Evolutionary conservation across 1,139 yeast genomes (phyloP), one percentile per base, ranked within the genome.

Genomic region (Debaryomyces coudertii): DNA sequence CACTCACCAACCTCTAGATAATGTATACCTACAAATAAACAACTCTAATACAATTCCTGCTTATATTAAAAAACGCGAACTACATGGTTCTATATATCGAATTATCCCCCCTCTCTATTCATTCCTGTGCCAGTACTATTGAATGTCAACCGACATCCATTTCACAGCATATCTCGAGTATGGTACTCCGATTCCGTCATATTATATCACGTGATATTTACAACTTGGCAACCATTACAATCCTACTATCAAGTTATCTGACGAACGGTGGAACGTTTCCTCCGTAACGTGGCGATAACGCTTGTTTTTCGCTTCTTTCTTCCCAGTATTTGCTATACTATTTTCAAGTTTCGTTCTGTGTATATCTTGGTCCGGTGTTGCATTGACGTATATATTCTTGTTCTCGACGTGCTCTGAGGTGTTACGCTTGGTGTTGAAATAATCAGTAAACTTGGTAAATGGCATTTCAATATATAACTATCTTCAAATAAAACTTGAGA

Each of bases 211-310:
- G 18, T 29, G 33, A 5, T 7, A 2, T 29, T 2, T 8, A 6
- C 14, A 14, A 12, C 15, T 4, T 7, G 9, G 15, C 37, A 16
- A 20, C 37, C 38, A 29, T 47, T 51, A 64, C 54, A 64, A 63
- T 9, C 69, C 65, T 36, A 67, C 62, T 48, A 63, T 64, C 48
- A 68, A 62, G 51, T 68, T 66, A 51, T 68, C 73, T 9, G 67
- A 60, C 6, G 68, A 63, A 49, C 47, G 54, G 50, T 62, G 61
- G 48, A 51, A 60, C 45, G 49, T 52, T 40, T 62, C 64, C 43
- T 64, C 62, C 29, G 47, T 51, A 28, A 58, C 59, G 25, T 62
- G 55, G 22, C 56, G 56, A 29, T 16, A 27, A 15, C 25, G 35
- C 16, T 7, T 28, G 14, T 38, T 28, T 8, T 20, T 16, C 9